phyloP scores from a whole-genome alignment of 1,139 yeast species.

The Saccharomyces hybrid region DNA sequence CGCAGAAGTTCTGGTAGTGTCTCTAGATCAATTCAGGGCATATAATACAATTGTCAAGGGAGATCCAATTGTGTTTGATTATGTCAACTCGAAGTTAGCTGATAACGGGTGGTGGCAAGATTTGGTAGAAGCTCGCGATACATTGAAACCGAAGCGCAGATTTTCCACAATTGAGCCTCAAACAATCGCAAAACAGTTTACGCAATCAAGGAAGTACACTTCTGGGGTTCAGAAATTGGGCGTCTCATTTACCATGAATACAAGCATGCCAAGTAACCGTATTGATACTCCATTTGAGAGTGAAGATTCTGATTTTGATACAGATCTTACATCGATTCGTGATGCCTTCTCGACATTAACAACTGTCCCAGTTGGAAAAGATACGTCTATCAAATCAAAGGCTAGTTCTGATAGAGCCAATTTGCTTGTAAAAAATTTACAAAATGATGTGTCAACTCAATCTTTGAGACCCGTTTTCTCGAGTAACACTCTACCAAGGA shows the following conservation, averaged over 20 bases:
- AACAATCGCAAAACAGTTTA: conserved; percentile 9
- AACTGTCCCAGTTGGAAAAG: background rate
- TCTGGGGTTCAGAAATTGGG: conserved; percentile 66
- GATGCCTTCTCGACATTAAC: conserved; percentile 1
- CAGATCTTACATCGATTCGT: conserved; percentile 12
- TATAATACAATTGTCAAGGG: conserved; percentile 80
- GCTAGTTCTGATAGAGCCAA: background rate
- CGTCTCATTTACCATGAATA: conserved; percentile 65
- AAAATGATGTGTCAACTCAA: conserved; percentile 7
- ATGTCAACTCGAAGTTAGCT: conserved; percentile 33
- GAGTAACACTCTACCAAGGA: conserved; percentile 69
- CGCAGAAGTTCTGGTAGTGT: conserved; percentile 65
- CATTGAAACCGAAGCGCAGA: conserved; percentile 27
- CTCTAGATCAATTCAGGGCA: conserved; percentile 55
- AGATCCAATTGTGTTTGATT: conserved; percentile 30
- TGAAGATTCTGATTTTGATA: conserved; percentile 21
- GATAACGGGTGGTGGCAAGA: conserved; percentile 61
- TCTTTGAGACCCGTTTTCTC: conserved; percentile 58
- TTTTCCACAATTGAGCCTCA: conserved; percentile 20
- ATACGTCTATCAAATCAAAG: background rate
- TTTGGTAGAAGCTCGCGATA: conserved; percentile 47
- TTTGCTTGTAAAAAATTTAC: background rate
- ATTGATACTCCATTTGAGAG: conserved; percentile 11
- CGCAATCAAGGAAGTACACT: conserved; percentile 26
- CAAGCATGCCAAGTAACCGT: conserved; percentile 37